Percentiles rank a stretch among this genome's conserved stretches.
phyloP scores from a whole-genome alignment of 140 eudicot genomes.

The Bidens hawaiensis region DNA sequence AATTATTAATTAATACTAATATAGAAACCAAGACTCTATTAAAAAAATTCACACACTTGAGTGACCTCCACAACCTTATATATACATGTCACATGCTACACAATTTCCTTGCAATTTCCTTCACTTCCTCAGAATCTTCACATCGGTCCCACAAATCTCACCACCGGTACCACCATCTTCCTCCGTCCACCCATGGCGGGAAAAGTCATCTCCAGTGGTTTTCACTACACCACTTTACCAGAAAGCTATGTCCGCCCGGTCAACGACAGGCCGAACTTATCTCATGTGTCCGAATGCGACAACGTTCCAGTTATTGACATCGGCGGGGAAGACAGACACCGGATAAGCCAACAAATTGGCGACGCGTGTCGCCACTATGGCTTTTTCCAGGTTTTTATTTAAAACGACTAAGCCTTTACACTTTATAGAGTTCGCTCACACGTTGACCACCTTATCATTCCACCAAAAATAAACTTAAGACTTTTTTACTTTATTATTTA shows the following conservation, averaged over 20 bases:
- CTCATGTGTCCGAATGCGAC: constrained; percentile 46
- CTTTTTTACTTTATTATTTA: no score
- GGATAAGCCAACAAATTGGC: constrained; percentile 40
- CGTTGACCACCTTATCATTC: no score
- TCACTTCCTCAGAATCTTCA: background rate
- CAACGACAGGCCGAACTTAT: constrained; percentile 62
- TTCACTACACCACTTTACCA: constrained; percentile 45
- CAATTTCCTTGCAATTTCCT: constrained; percentile 13
- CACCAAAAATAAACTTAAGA: no score
- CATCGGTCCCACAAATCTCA: constrained; percentile 16
- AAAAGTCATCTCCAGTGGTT: constrained; percentile 58
- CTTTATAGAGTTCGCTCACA: no score
- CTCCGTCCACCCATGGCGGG: constrained; percentile 36
- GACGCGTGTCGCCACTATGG: constrained; percentile 64
- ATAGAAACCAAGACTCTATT: no score
- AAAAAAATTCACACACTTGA: no score
- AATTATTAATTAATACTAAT: no score
- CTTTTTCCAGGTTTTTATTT: constrained; percentile 62
- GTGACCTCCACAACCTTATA: background rate
- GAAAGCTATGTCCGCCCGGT: constrained; percentile 72
- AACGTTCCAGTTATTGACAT: constrained; percentile 74
- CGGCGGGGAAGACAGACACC: constrained; percentile 27
- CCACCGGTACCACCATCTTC: background rate
- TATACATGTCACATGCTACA: constrained; percentile 2
- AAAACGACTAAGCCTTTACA: no score